Conservation (phyloP, 768 basidiomycete genomes). For the Boletus sp. region DNA sequence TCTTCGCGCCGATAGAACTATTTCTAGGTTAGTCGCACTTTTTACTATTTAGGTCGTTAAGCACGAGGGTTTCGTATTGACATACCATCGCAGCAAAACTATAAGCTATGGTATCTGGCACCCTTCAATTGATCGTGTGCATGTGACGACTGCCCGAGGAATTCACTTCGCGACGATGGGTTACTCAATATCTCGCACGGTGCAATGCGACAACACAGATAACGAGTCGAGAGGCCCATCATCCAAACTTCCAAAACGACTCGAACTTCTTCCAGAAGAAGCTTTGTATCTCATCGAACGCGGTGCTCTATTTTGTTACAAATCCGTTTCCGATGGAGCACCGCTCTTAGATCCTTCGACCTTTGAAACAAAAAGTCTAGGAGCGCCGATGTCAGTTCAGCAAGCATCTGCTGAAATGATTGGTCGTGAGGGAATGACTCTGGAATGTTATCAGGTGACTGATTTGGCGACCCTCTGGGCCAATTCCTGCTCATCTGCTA, state of each 20-base stretch:
- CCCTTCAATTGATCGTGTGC: slow-evolving; percentile 58
- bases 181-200: slow-evolving; percentile 61
- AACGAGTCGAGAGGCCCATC: background rate
- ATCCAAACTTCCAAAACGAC: slow-evolving; percentile 54
- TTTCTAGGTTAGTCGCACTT: slow-evolving; percentile 58
- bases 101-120: slow-evolving; percentile 84
- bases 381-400: slow-evolving; percentile 85
- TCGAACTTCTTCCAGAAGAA: slow-evolving; percentile 94
- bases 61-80: background rate
- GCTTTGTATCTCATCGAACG: slow-evolving; percentile 91
- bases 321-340: slow-evolving; percentile 38
- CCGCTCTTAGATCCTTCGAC: slow-evolving; percentile 8
- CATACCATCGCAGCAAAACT: slow-evolving; percentile 51
- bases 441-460: slow-evolving; percentile 85
- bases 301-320: slow-evolving; percentile 85
- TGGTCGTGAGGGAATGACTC: slow-evolving; percentile 68
- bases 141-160: slow-evolving; percentile 76
- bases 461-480: slow-evolving; percentile 7
- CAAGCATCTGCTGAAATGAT: slow-evolving; percentile 88
- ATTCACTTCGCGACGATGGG: slow-evolving; percentile 82
- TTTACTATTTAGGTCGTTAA: background rate
- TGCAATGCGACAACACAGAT: slow-evolving; percentile 30
- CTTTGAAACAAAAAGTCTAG: slow-evolving; percentile 44
- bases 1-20: slow-evolving; percentile 67
- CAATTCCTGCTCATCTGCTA: background rate